Conservation (phyloP, 441 rosid species). For the Euphorbia schlechtendalii region DNA sequence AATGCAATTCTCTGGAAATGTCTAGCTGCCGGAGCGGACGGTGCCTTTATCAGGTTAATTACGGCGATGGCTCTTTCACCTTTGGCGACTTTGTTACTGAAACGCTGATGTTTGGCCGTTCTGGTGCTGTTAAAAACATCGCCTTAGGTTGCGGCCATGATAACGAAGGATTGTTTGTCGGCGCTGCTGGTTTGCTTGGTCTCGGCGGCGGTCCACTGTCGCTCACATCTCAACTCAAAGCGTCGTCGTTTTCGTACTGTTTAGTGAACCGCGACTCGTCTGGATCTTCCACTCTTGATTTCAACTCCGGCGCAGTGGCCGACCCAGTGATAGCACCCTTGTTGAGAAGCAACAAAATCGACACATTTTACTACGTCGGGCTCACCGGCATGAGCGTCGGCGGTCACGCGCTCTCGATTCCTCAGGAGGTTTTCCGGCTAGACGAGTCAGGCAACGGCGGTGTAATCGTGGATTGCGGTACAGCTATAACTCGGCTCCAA, state of each 20-base stretch:
- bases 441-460: constrained; percentile 73
- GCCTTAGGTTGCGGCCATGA: constrained; percentile 87
- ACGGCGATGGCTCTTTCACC: constrained; percentile 89
- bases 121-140: constrained; percentile 44
- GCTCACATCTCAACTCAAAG: constrained; percentile 57
- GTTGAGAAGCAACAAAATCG: constrained; percentile 57
- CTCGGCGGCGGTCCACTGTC: constrained; percentile 81
- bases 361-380: constrained; percentile 75
- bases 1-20: constrained; percentile 55
- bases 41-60: constrained; percentile 75
- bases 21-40: constrained; percentile 48
- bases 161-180: constrained; percentile 79
- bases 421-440: constrained; percentile 52
- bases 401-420: constrained; percentile 54
- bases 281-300: constrained; percentile 58
- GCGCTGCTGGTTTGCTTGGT: constrained; percentile 76
- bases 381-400: constrained; percentile 82
- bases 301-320: constrained; percentile 40
- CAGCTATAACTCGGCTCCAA: constrained; percentile 74
- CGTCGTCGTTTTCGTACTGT: constrained; percentile 70
- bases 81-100: constrained; percentile 70
- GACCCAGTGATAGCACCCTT: constrained; percentile 53
- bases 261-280: constrained; percentile 64
- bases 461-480: constrained; percentile 84
- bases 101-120: constrained; percentile 55